Evolutionary conservation across 2,329 filamentous ascomycete genomes (phyloP).

Genomic region (Botrytis squamosa): DNA sequence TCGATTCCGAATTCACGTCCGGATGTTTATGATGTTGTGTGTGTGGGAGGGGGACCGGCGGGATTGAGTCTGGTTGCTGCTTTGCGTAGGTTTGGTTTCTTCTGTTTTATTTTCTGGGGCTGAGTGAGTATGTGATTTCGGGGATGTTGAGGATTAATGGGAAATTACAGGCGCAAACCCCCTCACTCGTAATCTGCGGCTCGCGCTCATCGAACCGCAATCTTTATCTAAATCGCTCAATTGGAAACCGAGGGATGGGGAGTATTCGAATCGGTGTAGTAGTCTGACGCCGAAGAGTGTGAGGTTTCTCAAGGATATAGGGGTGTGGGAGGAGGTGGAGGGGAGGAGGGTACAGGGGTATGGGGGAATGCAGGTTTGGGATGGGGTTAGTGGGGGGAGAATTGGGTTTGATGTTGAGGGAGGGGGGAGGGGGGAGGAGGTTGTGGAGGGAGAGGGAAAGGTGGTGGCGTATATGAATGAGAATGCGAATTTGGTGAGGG

Average conservation of each 20-base stretch:
- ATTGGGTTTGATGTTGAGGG: constrained; percentile 75
- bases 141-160: background rate
- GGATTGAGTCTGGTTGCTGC: constrained; percentile 80
- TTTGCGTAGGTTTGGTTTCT: constrained; percentile 57
- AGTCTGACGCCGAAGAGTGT: constrained; percentile 88
- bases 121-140: background rate
- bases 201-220: constrained; percentile 89
- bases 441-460: constrained; percentile 27
- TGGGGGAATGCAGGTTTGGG: constrained; percentile 98
- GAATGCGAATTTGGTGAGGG: constrained; percentile 84
- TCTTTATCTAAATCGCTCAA: constrained; percentile 68
- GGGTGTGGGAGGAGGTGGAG: constrained; percentile 79
- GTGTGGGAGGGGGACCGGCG: constrained; percentile 45
- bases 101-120: background rate
- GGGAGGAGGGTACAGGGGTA: constrained; percentile 77
- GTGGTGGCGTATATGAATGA: constrained; percentile 96
- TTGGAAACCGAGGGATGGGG: constrained; percentile 63
- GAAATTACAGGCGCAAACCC: constrained; percentile 64
- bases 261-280: constrained; percentile 92
- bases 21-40: constrained; percentile 40
- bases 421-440: background rate
- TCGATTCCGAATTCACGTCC: constrained; percentile 10
- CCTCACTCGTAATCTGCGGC: constrained; percentile 70
- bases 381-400: constrained; percentile 81
- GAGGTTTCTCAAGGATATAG: constrained; percentile 77